Percentiles rank a stretch among this genome's conserved stretches.
phyloP scores from a whole-genome alignment of 176 grass and related monocot species.

The Eremochloa ophiuroides region DNA sequence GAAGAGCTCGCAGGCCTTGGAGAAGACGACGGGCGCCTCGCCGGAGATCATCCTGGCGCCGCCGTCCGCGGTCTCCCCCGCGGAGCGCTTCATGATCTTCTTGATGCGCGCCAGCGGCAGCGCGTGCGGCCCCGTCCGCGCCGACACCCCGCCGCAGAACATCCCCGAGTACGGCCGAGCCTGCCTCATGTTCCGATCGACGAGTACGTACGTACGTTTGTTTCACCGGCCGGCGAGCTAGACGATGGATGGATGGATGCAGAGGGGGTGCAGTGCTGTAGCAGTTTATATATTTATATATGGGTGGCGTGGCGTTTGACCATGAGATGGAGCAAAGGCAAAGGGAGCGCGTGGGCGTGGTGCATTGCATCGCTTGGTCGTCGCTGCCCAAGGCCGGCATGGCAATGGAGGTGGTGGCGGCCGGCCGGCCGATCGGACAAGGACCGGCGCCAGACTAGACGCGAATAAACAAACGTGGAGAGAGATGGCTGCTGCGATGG shows the following conservation, averaged over 20 bases:
- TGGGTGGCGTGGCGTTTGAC: too few relatives aligned
- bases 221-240: background rate
- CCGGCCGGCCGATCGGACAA: slow-evolving; percentile 35
- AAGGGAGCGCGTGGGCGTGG: background rate
- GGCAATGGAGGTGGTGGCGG: slow-evolving; percentile 2
- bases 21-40: slow-evolving; percentile 63
- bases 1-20: slow-evolving; percentile 67
- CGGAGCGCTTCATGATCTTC: slow-evolving; percentile 70
- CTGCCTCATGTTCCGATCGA: slow-evolving; percentile 63
- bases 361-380: background rate
- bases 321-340: too few relatives aligned
- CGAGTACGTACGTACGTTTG: too few relatives aligned
- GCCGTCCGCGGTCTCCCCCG: slow-evolving; percentile 22
- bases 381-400: slow-evolving; percentile 30
- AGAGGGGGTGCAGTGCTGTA: too few relatives aligned
- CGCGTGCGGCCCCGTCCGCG: slow-evolving; percentile 57
- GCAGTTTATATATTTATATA: too few relatives aligned
- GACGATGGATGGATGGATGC: background rate
- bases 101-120: slow-evolving; percentile 76
- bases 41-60: slow-evolving; percentile 58
- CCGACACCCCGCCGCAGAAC: slow-evolving; percentile 37
- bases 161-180: slow-evolving; percentile 51
- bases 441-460: background rate
- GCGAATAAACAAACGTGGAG: background rate
- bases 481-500: background rate